Conservation (phyloP, 768 basidiomycete species). For the Lyophyllum semitale region DNA sequence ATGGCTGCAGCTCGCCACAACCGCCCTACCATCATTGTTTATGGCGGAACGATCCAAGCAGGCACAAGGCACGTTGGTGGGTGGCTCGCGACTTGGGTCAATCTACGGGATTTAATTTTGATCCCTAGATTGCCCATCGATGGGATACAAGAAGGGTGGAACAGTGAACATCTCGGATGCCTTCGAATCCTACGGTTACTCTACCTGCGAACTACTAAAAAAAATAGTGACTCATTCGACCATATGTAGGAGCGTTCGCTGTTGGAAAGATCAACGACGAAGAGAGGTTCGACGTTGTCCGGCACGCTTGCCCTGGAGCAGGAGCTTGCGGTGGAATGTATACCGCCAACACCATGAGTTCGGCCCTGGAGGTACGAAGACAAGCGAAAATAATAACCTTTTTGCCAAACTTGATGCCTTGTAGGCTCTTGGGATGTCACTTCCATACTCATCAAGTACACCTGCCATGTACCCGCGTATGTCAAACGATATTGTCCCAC, state of each 20-base stretch:
- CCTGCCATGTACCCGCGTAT: constrained; percentile 74
- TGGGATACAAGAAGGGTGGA: constrained; percentile 79
- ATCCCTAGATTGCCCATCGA: constrained; percentile 67
- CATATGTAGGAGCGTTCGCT: constrained; percentile 62
- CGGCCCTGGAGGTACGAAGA: constrained; percentile 61
- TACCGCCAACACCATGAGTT: constrained; percentile 91
- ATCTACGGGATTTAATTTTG: constrained; percentile 25
- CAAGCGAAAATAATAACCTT: neutral
- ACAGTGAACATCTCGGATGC: constrained; percentile 83
- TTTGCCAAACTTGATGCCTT: neutral
- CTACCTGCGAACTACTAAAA: neutral
- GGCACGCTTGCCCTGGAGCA: constrained; percentile 81
- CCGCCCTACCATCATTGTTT: constrained; percentile 84
- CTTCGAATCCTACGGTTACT: constrained; percentile 78
- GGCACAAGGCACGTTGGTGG: constrained; percentile 70
- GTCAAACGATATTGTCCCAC: neutral
- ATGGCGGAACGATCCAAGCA: constrained; percentile 82
- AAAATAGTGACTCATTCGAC: neutral
- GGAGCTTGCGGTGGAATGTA: constrained; percentile 91
- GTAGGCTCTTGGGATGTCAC: constrained; percentile 75
- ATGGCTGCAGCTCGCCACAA: constrained; percentile 88
- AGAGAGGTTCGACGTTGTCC: constrained; percentile 81
- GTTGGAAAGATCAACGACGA: constrained; percentile 80
- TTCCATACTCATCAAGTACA: constrained; percentile 80
- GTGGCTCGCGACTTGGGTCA: constrained; percentile 22